Evolutionary conservation across 495 filamentous ascomycete species (phyloP), one percentile per base, ranked within the genome.

Genomic region (Trichocladium antarcticum): DNA sequence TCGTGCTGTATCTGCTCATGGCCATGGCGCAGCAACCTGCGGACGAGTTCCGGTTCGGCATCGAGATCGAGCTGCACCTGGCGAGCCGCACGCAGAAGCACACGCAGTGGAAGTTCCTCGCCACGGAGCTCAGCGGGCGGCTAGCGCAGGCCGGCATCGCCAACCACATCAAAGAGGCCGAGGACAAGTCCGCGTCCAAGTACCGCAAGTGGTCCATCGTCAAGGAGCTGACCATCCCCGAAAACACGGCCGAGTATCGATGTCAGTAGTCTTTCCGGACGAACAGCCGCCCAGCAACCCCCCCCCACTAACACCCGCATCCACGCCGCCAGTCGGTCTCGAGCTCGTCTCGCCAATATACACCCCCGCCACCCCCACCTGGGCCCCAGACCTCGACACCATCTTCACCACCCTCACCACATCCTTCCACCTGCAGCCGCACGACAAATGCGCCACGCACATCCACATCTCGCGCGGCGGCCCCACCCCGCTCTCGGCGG

Each of bases 341-440:
- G 59, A 64, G 37, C 59, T 64, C 27, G 59, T 64, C 40, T 62
- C 59, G 22, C 61, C 61, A 8, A 28, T 62, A 35, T 58, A 60
- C 49, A 39, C 48, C 35, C 16, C 48, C 35, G 16, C 47, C 32
- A 49, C 51, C 53, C 53, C n/a, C n/a, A n/a, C 54, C 57, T 48
- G 55, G 32, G 5, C 50, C 14, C 6, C 17, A 3, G 41, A 53
- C 40, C 50, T 64, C 15, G 6, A 19, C 24, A 51, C 45, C 49
- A 53, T 64, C 50, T 64, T 64, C 59, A 19, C n/a, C 45, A 20
- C 35, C 36, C 31, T 64, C 12, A 17, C 37, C 45, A 11, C 35
- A 6, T 31, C 15, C 19, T 56, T 50, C 53, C 32, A 10, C 35
- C 3, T 60, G 16, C 45, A 1, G 57, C 57, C 12, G 29, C 57